Evolutionary conservation across 1,284 basidiomycete genomes (phyloP).

Genomic region (Vanrija humicola): DNA sequence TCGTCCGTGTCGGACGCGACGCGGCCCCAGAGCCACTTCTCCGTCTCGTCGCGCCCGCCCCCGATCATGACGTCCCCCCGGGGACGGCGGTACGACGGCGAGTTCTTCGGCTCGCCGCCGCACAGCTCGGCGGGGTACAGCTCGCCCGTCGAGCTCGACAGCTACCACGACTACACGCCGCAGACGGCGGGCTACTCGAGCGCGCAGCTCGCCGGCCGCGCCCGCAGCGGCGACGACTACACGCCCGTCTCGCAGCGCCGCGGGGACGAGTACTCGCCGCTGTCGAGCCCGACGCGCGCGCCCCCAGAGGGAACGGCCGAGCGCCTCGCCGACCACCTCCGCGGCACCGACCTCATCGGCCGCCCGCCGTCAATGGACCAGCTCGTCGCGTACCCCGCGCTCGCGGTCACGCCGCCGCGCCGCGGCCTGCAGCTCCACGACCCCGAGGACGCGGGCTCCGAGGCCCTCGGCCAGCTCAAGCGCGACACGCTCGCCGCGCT

Average conservation of each 20-base stretch:
- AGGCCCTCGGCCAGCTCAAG: constrained; percentile 33
- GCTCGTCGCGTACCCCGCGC: constrained; percentile 15
- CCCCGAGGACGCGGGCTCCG: constrained; percentile 14
- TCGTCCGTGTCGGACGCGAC: constrained; percentile 1
- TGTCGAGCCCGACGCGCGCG: not conserved
- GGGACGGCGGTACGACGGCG: no score
- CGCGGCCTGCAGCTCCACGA: constrained; percentile 29
- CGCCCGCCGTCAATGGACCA: constrained; percentile 26
- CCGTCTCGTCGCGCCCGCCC: not conserved
- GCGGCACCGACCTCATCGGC: constrained; percentile 11
- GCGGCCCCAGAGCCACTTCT: not conserved
- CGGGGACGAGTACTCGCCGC: not conserved
- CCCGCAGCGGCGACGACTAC: no score
- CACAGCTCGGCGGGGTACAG: no score
- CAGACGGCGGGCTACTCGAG: no score
- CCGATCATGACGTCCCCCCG: not conserved
- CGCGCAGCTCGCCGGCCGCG: no score
- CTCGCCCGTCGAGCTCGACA: no score
- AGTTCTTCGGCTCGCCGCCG: no score
- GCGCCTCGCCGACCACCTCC: constrained; percentile 7
- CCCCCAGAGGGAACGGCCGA: not conserved
- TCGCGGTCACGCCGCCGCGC: constrained; percentile 8
- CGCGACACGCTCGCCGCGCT: constrained; percentile 36
- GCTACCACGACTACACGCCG: no score
- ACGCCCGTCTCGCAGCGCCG: no score